phyloP scores from a whole-genome alignment of 2,329 filamentous ascomycete species.

The Monosporascus sp. region DNA sequence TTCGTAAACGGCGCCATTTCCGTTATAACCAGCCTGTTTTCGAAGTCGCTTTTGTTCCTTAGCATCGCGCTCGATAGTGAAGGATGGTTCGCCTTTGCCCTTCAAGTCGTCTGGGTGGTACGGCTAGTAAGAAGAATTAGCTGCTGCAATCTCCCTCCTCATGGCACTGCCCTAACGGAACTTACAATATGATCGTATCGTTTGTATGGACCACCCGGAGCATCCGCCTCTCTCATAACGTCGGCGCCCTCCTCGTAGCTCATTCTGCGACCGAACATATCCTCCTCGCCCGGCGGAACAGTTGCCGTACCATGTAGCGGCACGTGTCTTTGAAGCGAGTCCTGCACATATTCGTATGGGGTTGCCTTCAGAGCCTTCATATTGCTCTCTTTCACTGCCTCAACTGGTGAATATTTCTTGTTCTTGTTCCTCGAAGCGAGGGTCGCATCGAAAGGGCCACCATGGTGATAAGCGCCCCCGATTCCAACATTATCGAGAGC shows the following conservation, averaged over 20 bases:
- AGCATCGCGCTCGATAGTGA: constrained; percentile 61
- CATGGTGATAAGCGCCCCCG: constrained; percentile 73
- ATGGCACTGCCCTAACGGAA: constrained; percentile 10
- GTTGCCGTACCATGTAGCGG: constrained; percentile 76
- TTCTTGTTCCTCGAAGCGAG: constrained; percentile 67
- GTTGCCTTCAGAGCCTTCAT: constrained; percentile 75
- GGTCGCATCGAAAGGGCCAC: constrained; percentile 84
- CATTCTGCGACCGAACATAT: constrained; percentile 65
- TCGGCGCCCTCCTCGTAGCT: constrained; percentile 82
- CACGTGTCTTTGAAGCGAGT: constrained; percentile 66
- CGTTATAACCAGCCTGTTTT: constrained; percentile 8
- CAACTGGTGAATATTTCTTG: constrained; percentile 62
- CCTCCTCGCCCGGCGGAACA: constrained; percentile 67
- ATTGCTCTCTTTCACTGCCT: constrained; percentile 69
- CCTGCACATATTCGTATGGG: constrained; percentile 68
- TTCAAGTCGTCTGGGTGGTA: constrained; percentile 76
- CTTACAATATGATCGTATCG: constrained; percentile 69
- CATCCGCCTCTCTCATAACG: constrained; percentile 69
- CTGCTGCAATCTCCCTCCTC: background rate
- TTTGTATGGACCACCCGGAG: constrained; percentile 68
- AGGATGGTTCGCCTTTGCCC: constrained; percentile 76
- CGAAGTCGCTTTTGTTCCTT: constrained; percentile 43
- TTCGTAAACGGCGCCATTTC: constrained; percentile 39
- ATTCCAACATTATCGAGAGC: constrained; percentile 61
- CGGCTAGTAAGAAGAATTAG: constrained; percentile 33